A percentile compares a stretch with the other conserved stretches of the same genome.
Evolutionary conservation across 352 stramenopile species (phyloP).

Genomic region (Phytophthora litchii): DNA sequence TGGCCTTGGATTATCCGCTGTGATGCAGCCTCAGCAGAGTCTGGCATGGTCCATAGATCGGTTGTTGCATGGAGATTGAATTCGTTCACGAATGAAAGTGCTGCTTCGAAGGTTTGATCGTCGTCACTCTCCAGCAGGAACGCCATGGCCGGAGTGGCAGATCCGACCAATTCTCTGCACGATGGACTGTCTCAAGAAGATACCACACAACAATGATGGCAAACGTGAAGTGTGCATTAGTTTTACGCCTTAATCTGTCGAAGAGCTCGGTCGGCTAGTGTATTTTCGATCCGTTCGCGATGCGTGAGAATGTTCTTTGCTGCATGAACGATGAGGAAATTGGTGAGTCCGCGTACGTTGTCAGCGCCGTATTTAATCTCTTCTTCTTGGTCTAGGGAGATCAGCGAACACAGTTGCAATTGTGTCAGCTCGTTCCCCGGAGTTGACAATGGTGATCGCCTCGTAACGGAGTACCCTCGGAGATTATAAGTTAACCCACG

Average conservation of each 20-base stretch:
- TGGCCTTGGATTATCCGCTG: no score
- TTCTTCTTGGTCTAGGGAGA: constrained; percentile 45
- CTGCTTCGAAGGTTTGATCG: constrained; percentile 22
- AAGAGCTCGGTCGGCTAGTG: constrained; percentile 29
- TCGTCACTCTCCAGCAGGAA: constrained; percentile 21
- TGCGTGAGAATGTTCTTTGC: constrained; percentile 40
- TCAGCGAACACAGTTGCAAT: constrained; percentile 53
- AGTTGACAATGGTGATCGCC: constrained; percentile 33
- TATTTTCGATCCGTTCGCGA: constrained; percentile 52
- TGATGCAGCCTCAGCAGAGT: neutral
- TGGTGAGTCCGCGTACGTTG: constrained; percentile 40
- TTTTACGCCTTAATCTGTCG: constrained; percentile 4
- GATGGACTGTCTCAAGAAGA: constrained; percentile 20
- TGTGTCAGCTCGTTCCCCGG: constrained; percentile 36
- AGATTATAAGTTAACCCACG: constrained; percentile 42
- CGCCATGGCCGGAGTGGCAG: constrained; percentile 8
- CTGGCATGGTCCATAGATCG: neutral
- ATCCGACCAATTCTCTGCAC: constrained; percentile 8
- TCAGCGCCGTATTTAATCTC: constrained; percentile 26
- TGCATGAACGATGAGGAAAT: constrained; percentile 45
- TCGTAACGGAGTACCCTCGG: constrained; percentile 60
- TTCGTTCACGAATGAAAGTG: constrained; percentile 31
- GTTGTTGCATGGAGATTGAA: constrained; percentile 14
- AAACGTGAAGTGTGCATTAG: neutral
- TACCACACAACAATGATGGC: neutral